Percentiles rank a stretch among this genome's conserved stretches.
These are phyloP conservation scores for Begonia masoniana DNA, from an alignment of 306 rosid species.

Conservation along the genomic window DNA sequence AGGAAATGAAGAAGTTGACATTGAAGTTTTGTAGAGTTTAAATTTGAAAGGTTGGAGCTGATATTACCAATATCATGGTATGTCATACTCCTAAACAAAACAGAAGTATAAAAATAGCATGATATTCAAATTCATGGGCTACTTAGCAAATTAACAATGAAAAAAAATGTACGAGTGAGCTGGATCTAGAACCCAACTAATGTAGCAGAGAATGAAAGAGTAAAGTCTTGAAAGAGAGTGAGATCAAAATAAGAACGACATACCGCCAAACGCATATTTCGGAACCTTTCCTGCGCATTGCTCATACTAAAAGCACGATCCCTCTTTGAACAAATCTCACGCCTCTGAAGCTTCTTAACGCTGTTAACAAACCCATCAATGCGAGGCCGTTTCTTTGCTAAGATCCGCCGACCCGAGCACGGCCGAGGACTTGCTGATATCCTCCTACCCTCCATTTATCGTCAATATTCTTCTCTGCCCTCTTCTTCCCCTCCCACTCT, in stretches of 20 bases:
- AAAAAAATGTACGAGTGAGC: too few relatives aligned
- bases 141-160: too few relatives aligned
- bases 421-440: conserved; percentile 56
- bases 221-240: background rate
- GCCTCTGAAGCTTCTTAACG: conserved; percentile 69
- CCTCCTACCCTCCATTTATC: conserved; percentile 60
- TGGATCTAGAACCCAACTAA: background rate
- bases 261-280: conserved; percentile 66
- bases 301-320: conserved; percentile 64
- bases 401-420: conserved; percentile 44
- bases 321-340: conserved; percentile 64
- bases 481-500: conserved; percentile 3
- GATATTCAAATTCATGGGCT: too few relatives aligned
- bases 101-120: too few relatives aligned
- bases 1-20: too few relatives aligned
- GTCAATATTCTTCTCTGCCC: background rate
- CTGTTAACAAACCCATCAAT: conserved; percentile 30
- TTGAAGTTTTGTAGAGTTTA: too few relatives aligned
- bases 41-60: too few relatives aligned
- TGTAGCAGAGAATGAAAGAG: background rate
- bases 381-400: conserved; percentile 54
- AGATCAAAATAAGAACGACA: background rate
- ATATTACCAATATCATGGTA: too few relatives aligned
- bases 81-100: too few relatives aligned
- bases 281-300: conserved; percentile 66